Conservation (phyloP, 192 early-diverging fungal genomes). For the Entophlyctis luteolus region DNA sequence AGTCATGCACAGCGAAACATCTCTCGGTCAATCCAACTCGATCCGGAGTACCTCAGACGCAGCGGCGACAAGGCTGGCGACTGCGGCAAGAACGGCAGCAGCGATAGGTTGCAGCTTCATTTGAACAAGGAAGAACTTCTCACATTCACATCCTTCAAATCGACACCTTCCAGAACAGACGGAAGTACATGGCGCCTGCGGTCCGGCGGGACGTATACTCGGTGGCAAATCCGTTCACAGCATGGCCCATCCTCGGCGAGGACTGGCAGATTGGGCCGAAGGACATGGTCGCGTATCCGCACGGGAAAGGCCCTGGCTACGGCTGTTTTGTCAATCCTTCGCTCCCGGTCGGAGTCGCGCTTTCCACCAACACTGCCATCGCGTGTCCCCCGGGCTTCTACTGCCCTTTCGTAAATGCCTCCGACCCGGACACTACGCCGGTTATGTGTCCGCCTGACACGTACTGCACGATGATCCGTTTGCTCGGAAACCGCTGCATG, state of each 20-base stretch:
- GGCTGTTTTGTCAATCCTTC: constrained; percentile 9
- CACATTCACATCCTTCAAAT: background rate
- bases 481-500: constrained; percentile 19
- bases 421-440: constrained; percentile 22
- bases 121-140: background rate
- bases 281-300: background rate
- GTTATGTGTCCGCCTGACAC: constrained; percentile 28
- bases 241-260: background rate
- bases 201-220: no score
- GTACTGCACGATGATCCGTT: constrained; percentile 16
- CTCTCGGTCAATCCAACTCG: background rate
- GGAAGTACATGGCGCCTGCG: background rate
- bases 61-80: background rate
- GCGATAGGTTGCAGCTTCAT: background rate
- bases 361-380: background rate
- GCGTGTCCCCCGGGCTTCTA: constrained; percentile 31
- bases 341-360: background rate
- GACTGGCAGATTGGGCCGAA: background rate
- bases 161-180: background rate
- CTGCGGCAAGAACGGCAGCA: background rate
- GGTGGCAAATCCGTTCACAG: background rate
- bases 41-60: background rate
- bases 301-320: background rate
- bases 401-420: constrained; percentile 28
- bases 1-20: background rate